Conservation (phyloP, 495 filamentous ascomycete genomes). For the Amphirosellinia nigrospora region DNA sequence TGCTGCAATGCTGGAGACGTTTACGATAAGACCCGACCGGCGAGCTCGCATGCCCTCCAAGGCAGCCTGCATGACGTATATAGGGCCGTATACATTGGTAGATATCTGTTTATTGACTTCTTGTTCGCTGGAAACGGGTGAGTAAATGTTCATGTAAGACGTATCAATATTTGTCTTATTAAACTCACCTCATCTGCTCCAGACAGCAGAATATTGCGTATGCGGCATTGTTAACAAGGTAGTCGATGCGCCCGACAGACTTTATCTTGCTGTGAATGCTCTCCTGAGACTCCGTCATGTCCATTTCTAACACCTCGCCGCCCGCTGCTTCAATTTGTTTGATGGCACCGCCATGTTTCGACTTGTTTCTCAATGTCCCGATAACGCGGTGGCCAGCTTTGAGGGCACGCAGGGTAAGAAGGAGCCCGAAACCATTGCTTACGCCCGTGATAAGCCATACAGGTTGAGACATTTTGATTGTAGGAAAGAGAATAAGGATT, state of each 20-base stretch:
- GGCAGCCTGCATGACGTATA: slow-evolving; percentile 51
- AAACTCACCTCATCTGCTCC: slow-evolving; percentile 47
- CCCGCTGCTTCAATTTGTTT: slow-evolving; percentile 35
- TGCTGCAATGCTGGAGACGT: slow-evolving; percentile 52
- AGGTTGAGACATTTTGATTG: slow-evolving; percentile 28
- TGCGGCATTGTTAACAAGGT: slow-evolving; percentile 59
- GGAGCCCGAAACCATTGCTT: slow-evolving; percentile 58
- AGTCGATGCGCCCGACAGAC: slow-evolving; percentile 52
- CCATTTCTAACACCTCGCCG: slow-evolving; percentile 45
- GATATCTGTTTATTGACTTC: slow-evolving; percentile 54
- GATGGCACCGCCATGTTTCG: slow-evolving; percentile 27
- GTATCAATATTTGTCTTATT: too few relatives aligned
- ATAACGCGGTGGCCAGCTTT: slow-evolving; percentile 50
- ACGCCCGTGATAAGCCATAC: slow-evolving; percentile 60
- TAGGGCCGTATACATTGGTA: slow-evolving; percentile 58
- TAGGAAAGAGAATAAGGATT: not conserved
- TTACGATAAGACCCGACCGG: slow-evolving; percentile 52
- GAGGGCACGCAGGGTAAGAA: slow-evolving; percentile 51
- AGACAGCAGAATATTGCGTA: slow-evolving; percentile 49
- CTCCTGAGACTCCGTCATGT: slow-evolving; percentile 42
- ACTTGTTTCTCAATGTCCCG: slow-evolving; percentile 50
- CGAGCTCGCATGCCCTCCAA: slow-evolving; percentile 56
- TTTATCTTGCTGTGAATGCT: slow-evolving; percentile 47
- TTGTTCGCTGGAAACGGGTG: slow-evolving; percentile 31
- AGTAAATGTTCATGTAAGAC: not conserved